Evolutionary conservation across 2,329 filamentous ascomycete genomes (phyloP), one percentile per base, ranked within the genome.

Genomic region (Colletotrichum tofieldiae): DNA sequence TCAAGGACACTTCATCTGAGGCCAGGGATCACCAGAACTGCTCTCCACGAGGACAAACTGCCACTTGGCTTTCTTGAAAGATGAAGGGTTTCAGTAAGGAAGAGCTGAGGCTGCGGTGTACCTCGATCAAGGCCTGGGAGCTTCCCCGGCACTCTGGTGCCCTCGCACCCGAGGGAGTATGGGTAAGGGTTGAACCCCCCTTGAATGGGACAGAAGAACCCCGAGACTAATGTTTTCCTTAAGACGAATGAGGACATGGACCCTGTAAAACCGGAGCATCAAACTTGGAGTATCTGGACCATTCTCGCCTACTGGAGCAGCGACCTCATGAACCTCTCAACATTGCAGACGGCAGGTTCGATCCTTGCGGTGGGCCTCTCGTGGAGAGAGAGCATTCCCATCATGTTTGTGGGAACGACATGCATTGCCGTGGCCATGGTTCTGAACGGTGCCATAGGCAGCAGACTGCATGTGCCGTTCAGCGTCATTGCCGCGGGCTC

Each of bases 361-460:
- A 79, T 83, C 7, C 77, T 82, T 5, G 77, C 78, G 5, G 80
- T 82, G 23, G 81, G 81, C 6, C 60, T 82, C 5, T 80, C 78
- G 20, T 82, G 81, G 81, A 52, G 70, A 41, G 70, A 69, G 54
- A 60, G 65, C 16, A 72, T 72, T 12, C 81, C 81, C 20, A 78
- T 79, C 75, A 78, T 80, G 73, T 70, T 79, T 66, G 64, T 71
- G 4, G 76, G 75, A 18, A 75, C 76, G 12, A 65, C 66, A 35
- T 65, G 89, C 73, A 88, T 89, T 26, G 86, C 87, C n/a, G 85
- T 88, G 37, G 81, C 81, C 23, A 80, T 83, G 78, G 79, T 80
- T 3, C 75, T 82, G n/a, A 82, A 83, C 58, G 81, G 82, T 51
- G 78, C 79, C 5, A 80, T 80, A 69, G 79, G 81, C 47, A 80